Evolutionary conservation across 768 basidiomycete species (phyloP), one percentile per base, ranked within the genome.

Genomic region (Russula lepida): DNA sequence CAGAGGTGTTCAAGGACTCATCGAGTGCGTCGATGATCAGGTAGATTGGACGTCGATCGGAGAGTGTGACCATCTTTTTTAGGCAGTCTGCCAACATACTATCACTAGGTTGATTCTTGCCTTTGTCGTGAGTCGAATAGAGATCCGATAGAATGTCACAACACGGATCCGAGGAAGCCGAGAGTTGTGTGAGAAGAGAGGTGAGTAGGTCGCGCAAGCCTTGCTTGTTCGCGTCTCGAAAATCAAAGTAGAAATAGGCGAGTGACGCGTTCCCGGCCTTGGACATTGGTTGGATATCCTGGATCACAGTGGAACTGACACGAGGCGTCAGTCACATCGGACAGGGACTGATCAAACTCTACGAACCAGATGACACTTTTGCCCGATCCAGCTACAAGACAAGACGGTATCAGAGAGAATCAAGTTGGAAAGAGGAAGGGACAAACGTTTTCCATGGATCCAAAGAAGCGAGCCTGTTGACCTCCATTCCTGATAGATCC

Each of bases 291-390:
- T 21, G 4, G 3, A 59, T 21, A 7, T 52, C 58, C 19, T 47
- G 17, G 11, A 60, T 56, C n/a, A 60, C 33, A 3, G 47, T 17
- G 4, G 54, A 60, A 15, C 59, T 60, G 32, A 50, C 7, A 13
- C 3, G 37, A 13, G 21, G 33, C 5, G 6, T 54, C 21, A 30
- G 5, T 28, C 21, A 47, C 13, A 4, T 4, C 17, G 6, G 5
- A 33, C 5, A 35, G 9, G n/a, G 13, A 17, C 8, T 30, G 23
- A 33, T 15, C 4, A 17, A 23, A 12, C 6, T 2, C 15, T 4
- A 55, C 59, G 12, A 27, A 60, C 59, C 59, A 48, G 8, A 60
- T 53, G 11, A 39, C 15, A n/a, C 32, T 60, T 27, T 60, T 60
- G 0, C 59, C 59, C 13, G 53, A 48, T 17, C 59, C 59, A 28